Conservation (phyloP, 1,284 basidiomycete species). For the Porodaedalea pini region DNA sequence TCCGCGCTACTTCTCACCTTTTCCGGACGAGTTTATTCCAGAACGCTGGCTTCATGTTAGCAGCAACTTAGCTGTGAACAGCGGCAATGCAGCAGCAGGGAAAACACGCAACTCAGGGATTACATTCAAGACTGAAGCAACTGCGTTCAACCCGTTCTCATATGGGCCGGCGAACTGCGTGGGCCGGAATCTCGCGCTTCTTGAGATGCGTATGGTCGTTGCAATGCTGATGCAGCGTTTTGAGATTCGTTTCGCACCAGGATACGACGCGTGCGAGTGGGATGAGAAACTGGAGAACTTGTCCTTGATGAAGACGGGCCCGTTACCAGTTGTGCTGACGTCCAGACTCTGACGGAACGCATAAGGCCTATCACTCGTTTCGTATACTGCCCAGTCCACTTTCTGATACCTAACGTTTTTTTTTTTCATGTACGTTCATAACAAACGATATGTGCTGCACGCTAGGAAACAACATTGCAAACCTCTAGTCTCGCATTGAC, state of each 20-base stretch:
- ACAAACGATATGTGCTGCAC: no score
- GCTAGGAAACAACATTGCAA: no score
- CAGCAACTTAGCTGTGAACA: not conserved
- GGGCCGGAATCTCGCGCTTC: constrained; percentile 27
- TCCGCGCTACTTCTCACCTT: constrained; percentile 39
- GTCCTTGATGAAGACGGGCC: constrained; percentile 30
- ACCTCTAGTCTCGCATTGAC: no score
- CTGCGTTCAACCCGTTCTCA: constrained; percentile 22
- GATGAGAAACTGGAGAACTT: constrained; percentile 29
- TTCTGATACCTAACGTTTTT: no score
- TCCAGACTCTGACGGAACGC: no score
- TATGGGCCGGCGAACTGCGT: constrained; percentile 19
- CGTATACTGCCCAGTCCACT: no score
- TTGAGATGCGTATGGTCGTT: constrained; percentile 31
- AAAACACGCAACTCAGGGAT: not conserved
- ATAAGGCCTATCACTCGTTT: no score
- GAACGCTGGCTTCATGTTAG: constrained; percentile 42
- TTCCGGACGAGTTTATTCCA: constrained; percentile 40
- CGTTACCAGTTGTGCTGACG: constrained; percentile 26
- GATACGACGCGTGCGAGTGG: constrained; percentile 30
- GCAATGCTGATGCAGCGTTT: constrained; percentile 30
- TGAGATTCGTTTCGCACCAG: constrained; percentile 29
- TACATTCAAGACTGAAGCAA: constrained; percentile 2
- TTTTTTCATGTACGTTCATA: no score
- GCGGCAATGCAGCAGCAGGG: not conserved